Conservation (phyloP, 2,329 filamentous ascomycete species). For the Periconia sp. region DNA sequence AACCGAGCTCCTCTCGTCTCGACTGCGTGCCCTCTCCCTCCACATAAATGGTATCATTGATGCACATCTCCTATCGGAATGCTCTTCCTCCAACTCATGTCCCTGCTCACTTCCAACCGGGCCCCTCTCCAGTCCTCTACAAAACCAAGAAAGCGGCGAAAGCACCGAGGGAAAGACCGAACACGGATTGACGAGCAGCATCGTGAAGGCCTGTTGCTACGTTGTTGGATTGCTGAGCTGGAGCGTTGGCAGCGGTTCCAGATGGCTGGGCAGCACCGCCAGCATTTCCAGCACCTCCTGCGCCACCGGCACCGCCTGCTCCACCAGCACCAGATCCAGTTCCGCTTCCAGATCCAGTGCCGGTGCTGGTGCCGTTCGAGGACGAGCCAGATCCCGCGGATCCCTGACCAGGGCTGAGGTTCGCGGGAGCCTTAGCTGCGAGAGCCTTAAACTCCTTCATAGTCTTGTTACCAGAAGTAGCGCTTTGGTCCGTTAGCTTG, state of each 20-base stretch:
- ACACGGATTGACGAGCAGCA: constrained; percentile 21
- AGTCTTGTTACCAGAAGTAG: constrained; percentile 39
- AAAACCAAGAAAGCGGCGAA: constrained; percentile 28
- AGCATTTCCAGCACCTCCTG: constrained; percentile 2
- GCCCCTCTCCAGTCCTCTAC: constrained; percentile 13
- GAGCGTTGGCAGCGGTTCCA: constrained; percentile 6
- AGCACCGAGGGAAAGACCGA: constrained; percentile 28
- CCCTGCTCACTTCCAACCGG: not conserved
- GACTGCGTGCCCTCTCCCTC: constrained; percentile 20
- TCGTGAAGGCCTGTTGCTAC: constrained; percentile 22
- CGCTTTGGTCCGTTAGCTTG: constrained; percentile 26
- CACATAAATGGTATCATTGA: constrained; percentile 26
- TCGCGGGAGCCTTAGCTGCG: constrained; percentile 43
- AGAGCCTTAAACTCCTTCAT: constrained; percentile 37
- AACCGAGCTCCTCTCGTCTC: not conserved
- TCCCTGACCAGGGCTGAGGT: constrained; percentile 44
- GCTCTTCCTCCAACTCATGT: not conserved
- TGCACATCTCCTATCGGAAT: constrained; percentile 3
- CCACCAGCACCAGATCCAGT: constrained; percentile 10
- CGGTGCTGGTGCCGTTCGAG: constrained; percentile 12
- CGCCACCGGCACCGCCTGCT: constrained; percentile 9
- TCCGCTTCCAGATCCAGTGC: constrained; percentile 12
- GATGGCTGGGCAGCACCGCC: constrained; percentile 5
- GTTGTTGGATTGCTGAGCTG: constrained; percentile 30
- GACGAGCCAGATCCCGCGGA: constrained; percentile 18